These are phyloP conservation scores for Pachyrhizus erosus DNA, from an alignment of 306 rosid genomes.

Conservation along the genomic window DNA sequence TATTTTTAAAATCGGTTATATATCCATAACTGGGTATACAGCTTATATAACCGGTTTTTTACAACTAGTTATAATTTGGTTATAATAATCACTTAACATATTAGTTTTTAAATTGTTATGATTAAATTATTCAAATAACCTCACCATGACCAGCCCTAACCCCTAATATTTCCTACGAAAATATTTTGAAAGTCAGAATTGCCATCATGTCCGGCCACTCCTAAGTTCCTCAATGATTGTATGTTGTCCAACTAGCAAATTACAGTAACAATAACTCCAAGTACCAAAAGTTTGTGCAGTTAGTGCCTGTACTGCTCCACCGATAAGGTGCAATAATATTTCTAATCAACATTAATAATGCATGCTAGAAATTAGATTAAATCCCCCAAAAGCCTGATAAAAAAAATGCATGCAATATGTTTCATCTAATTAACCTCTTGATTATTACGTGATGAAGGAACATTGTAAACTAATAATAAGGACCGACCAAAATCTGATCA, in stretches of 20 bases:
- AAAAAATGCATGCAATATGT: constrained; percentile 4
- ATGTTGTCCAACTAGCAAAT: constrained; percentile 6
- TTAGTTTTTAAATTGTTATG: no score
- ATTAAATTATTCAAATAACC: no score
- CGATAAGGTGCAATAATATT: constrained; percentile 2
- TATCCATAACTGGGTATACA: no score
- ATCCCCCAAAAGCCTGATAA: not conserved
- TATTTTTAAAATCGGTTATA: no score
- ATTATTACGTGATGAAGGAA: not conserved
- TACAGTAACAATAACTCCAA: not conserved
- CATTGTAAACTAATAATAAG: not conserved
- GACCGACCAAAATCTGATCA: constrained; percentile 8
- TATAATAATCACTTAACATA: no score
- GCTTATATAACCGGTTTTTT: no score
- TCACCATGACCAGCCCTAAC: no score
- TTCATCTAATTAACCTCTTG: constrained; percentile 22
- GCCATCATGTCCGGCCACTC: not conserved
- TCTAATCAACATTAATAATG: not conserved
- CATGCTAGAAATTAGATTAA: constrained; percentile 17
- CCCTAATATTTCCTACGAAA: constrained; percentile 22
- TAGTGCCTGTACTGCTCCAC: constrained; percentile 21
- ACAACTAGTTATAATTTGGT: no score
- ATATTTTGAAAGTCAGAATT: constrained; percentile 13
- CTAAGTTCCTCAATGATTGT: constrained; percentile 14
- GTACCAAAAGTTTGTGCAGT: not conserved